Conservation (phyloP, 192 early-diverging fungal genomes). For the Coemansia sp. region DNA sequence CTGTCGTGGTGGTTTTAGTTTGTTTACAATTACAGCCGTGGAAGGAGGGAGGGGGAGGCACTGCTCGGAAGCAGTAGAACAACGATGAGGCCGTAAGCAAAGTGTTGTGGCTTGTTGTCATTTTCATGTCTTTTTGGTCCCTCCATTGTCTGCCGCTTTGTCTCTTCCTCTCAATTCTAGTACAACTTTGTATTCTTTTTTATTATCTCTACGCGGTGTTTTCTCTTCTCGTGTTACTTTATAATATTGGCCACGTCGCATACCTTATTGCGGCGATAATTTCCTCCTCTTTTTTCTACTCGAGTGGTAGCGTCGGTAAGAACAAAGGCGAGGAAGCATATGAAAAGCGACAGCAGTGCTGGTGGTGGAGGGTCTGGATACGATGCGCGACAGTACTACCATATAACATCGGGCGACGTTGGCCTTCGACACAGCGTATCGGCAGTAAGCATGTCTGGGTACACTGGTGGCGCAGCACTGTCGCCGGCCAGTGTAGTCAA, state of each 20-base stretch:
- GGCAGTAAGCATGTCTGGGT: not conserved
- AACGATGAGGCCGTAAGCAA: not conserved
- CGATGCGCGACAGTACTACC: not conserved
- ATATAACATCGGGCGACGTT: not conserved
- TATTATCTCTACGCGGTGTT: not conserved
- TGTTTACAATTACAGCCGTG: not conserved
- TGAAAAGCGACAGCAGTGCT: not conserved
- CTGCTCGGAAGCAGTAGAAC: conserved; percentile 1
- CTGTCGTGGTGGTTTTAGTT: not conserved
- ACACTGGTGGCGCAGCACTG: not conserved
- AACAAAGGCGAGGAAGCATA: not conserved
- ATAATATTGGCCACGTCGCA: not conserved
- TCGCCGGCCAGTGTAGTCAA: not conserved
- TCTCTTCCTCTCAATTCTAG: not conserved
- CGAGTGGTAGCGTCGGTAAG: not conserved
- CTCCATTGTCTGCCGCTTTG: not conserved
- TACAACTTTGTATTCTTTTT: conserved; percentile 1
- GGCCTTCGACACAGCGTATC: not conserved
- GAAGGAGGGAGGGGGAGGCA: not conserved
- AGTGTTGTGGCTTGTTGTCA: not conserved
- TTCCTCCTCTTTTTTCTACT: not conserved
- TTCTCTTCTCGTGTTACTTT: not conserved
- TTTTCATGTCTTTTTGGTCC: not conserved
- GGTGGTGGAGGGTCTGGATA: not conserved
- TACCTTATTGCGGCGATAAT: too few relatives aligned